A percentile compares a stretch with the other conserved stretches of the same genome.
Conservation (phyloP, 352 stramenopile species). For the Phytophthora cajani region DNA sequence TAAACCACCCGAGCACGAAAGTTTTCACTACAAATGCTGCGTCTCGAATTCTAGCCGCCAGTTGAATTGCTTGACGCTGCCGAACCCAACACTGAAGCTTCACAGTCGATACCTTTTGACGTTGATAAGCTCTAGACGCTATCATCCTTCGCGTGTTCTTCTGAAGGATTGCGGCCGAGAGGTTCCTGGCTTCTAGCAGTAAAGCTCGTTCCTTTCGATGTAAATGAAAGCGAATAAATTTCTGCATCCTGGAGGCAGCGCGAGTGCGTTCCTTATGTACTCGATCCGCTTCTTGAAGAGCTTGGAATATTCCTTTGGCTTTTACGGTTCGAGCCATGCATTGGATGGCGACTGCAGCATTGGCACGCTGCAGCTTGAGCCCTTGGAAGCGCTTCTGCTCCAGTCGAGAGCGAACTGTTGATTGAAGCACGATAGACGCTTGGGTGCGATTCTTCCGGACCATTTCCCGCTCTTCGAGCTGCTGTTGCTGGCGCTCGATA, state of each 20-base stretch:
- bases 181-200: slow-evolving; percentile 34
- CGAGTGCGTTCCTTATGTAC: background rate
- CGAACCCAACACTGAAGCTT: slow-evolving; percentile 55
- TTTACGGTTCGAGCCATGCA: slow-evolving; percentile 37
- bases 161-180: slow-evolving; percentile 61
- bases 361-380: slow-evolving; percentile 48
- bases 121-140: slow-evolving; percentile 4
- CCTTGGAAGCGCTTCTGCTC: slow-evolving; percentile 74
- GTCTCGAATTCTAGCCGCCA: slow-evolving; percentile 11
- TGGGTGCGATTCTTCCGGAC: slow-evolving; percentile 42
- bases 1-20: slow-evolving; percentile 31
- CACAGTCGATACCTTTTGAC: slow-evolving; percentile 19
- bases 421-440: slow-evolving; percentile 72
- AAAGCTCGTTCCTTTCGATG: slow-evolving; percentile 45
- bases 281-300: slow-evolving; percentile 27
- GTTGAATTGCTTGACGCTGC: slow-evolving; percentile 17
- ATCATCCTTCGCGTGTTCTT: slow-evolving; percentile 51
- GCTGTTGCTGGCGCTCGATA: slow-evolving; percentile 46
- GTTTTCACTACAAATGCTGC: slow-evolving; percentile 20
- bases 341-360: slow-evolving; percentile 51
- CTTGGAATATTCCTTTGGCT: slow-evolving; percentile 21
- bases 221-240: slow-evolving; percentile 48
- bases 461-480: slow-evolving; percentile 45
- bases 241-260: slow-evolving; percentile 41
- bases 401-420: slow-evolving; percentile 54